phyloP scores from a whole-genome alignment of 805 yeast genomes.

The Metschnikowia henanensis region DNA sequence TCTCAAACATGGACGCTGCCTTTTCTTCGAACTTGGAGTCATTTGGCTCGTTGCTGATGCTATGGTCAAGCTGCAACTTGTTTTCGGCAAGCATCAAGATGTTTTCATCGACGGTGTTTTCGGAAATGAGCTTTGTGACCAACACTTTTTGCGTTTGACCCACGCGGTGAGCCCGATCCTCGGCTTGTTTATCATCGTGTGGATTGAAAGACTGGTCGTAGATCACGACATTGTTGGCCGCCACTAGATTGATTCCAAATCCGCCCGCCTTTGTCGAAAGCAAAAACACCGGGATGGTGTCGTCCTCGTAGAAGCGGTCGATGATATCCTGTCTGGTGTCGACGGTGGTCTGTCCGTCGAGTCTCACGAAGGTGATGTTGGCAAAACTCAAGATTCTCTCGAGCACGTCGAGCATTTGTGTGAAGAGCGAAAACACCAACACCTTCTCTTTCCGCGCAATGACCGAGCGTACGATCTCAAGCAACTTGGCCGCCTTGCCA shows the following conservation, averaged over 20 bases:
- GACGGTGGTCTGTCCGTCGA: constrained; percentile 94
- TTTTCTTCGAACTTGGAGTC: constrained; percentile 50
- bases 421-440: constrained; percentile 85
- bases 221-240: constrained; percentile 89
- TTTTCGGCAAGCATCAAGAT: constrained; percentile 84
- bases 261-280: constrained; percentile 98
- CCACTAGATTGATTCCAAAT: constrained; percentile 94
- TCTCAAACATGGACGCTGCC: constrained; percentile 52
- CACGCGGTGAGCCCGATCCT: constrained; percentile 97
- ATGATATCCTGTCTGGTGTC: constrained; percentile 91
- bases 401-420: constrained; percentile 86
- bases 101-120: constrained; percentile 84
- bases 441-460: constrained; percentile 65
- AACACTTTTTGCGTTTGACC: constrained; percentile 87
- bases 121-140: constrained; percentile 73
- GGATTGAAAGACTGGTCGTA: constrained; percentile 97
- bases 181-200: constrained; percentile 98
- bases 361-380: constrained; percentile 70
- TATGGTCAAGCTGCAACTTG: constrained; percentile 80
- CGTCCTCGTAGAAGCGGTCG: constrained; percentile 84
- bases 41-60: constrained; percentile 47
- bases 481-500: constrained; percentile 69
- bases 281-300: constrained; percentile 78
- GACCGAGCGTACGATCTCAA: constrained; percentile 56
- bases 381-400: constrained; percentile 69